A percentile compares a stretch with the other conserved stretches of the same genome.
Evolutionary conservation across 192 early-diverging fungal genomes (phyloP).

Genomic region (Cetraspora pellucida): DNA sequence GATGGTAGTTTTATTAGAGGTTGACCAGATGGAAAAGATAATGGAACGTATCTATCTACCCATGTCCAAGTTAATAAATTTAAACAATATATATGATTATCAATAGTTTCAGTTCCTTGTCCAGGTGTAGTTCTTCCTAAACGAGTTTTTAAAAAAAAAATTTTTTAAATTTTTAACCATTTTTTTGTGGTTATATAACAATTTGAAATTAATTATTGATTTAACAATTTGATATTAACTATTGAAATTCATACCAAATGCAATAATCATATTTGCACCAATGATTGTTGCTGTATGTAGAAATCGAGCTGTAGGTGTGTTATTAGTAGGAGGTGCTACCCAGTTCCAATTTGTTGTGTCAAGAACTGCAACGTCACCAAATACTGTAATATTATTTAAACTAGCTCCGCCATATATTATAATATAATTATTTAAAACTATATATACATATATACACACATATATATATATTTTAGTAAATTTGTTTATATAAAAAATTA

Average conservation of each 20-base stretch:
- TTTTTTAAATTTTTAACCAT: not conserved
- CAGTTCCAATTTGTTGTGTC: constrained; percentile 20
- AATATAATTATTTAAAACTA: constrained; percentile 18
- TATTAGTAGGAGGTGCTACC: not conserved
- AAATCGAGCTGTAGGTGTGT: constrained; percentile 21
- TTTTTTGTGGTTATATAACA: not conserved
- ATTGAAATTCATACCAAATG: constrained; percentile 12
- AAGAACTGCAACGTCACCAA: constrained; percentile 35
- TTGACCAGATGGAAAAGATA: not conserved
- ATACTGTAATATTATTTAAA: not conserved
- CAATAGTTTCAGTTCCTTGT: not conserved
- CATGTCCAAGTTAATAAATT: constrained; percentile 30
- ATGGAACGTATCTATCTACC: constrained; percentile 16
- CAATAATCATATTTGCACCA: constrained; percentile 34
- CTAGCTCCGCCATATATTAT: constrained; percentile 37
- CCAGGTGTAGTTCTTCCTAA: not conserved
- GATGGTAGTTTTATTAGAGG: too few relatives aligned
- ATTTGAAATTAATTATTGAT: not conserved
- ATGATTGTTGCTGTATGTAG: constrained; percentile 34
- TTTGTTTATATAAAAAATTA: too few relatives aligned
- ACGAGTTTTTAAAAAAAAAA: not conserved
- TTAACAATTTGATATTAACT: not conserved
- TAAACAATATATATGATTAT: constrained; percentile 36
- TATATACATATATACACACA: not conserved
- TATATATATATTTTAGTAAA: not conserved